Percentiles rank a stretch among this genome's conserved stretches.
These are phyloP conservation scores for Rosa hybrid DNA, from an alignment of 331 rosid genomes.

Conservation along the genomic window DNA sequence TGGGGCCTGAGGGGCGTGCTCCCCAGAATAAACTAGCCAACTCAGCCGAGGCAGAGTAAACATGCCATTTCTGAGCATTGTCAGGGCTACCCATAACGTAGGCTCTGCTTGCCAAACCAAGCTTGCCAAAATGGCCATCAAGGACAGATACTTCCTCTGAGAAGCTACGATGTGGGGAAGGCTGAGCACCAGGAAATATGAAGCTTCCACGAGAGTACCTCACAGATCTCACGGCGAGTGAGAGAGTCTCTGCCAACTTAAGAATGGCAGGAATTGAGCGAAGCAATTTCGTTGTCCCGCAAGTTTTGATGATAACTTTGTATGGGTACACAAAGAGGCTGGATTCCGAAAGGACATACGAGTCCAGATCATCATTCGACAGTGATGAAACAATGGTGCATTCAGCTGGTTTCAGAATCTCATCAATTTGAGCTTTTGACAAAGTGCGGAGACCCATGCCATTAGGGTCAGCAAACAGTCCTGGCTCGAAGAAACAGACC, in stretches of 20 bases:
- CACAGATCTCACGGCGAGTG: constrained; percentile 71
- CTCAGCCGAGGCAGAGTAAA: constrained; percentile 61
- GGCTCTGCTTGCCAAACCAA: constrained; percentile 66
- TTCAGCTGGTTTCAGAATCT: constrained; percentile 72
- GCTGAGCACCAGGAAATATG: constrained; percentile 80
- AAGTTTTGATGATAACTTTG: constrained; percentile 78
- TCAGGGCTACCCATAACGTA: constrained; percentile 62
- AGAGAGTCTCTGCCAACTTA: constrained; percentile 52
- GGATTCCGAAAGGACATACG: constrained; percentile 89
- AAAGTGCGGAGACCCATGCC: constrained; percentile 73
- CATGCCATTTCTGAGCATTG: constrained; percentile 69
- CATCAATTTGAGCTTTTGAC: constrained; percentile 65
- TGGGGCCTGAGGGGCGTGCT: constrained; percentile 31
- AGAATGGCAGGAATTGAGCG: constrained; percentile 72
- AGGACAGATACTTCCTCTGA: constrained; percentile 76
- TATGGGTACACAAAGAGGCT: constrained; percentile 81
- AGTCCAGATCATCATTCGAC: constrained; percentile 69
- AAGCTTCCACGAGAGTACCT: constrained; percentile 86
- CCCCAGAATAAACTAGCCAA: constrained; percentile 32
- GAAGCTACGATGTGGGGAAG: constrained; percentile 77
- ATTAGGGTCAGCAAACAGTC: constrained; percentile 69
- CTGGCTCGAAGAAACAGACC: constrained; percentile 70
- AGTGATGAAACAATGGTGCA: constrained; percentile 84
- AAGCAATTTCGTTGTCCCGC: constrained; percentile 89
- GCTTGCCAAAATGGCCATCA: constrained; percentile 61